Conservation (phyloP, 2,329 filamentous ascomycete species). For the Periglandula ipomoeae region DNA sequence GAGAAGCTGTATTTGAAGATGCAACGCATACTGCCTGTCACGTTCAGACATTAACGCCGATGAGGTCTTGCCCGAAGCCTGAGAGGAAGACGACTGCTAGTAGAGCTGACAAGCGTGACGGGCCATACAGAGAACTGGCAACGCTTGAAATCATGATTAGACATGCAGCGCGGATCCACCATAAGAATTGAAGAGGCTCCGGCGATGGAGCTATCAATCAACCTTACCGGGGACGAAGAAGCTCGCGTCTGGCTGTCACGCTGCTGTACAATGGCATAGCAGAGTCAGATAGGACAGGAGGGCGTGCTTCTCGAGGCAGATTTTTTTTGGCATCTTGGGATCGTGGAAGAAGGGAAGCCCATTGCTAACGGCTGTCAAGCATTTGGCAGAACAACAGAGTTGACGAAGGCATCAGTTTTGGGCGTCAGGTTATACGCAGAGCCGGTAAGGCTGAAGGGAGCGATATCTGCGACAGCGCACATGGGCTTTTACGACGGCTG, state of each 20-base stretch:
- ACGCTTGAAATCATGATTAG: background rate
- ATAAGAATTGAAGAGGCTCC: background rate
- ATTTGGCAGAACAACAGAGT: background rate
- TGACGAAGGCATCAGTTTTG: background rate
- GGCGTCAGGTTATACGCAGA: too few species aligned
- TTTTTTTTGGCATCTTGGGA: constrained; percentile 1
- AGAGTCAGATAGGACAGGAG: background rate
- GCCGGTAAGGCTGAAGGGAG: too few species aligned
- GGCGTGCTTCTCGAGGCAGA: background rate
- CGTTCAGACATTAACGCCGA: background rate
- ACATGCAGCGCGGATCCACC: constrained; percentile 1
- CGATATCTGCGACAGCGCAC: too few species aligned
- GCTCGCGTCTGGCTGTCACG: background rate
- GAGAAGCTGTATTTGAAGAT: constrained; percentile 2
- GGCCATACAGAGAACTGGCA: background rate
- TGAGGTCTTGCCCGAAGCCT: background rate
- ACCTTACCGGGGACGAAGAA: background rate
- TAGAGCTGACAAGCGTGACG: background rate
- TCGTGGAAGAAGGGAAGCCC: background rate
- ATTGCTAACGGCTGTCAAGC: background rate
- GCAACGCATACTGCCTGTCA: background rate
- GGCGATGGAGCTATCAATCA: background rate
- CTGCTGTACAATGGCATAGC: background rate
- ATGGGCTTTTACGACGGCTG: too few species aligned
- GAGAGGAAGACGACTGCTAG: background rate